These are phyloP conservation scores for Boletus rubropictus DNA, from an alignment of 768 basidiomycete species.

Conservation along the genomic window DNA sequence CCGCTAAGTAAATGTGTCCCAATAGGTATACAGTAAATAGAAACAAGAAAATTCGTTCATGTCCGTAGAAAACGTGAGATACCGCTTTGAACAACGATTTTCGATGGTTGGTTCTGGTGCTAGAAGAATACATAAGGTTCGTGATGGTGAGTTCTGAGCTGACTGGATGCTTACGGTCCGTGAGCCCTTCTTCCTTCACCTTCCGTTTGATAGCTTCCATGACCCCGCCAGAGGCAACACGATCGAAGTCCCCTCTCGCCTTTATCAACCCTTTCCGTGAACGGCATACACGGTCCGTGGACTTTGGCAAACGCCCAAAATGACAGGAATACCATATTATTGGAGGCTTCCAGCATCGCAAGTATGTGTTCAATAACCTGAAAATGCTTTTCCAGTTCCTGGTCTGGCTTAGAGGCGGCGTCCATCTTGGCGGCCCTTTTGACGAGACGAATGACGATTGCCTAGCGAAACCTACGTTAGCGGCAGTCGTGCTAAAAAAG, in stretches of 20 bases:
- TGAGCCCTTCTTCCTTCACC: conserved; percentile 80
- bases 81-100: conserved; percentile 67
- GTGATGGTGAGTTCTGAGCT: not conserved
- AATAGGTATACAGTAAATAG: conserved; percentile 5
- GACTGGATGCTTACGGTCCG: conserved; percentile 61
- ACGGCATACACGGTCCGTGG: conserved; percentile 87
- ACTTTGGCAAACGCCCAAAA: conserved; percentile 92
- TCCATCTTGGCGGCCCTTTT: conserved; percentile 92
- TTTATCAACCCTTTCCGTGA: conserved; percentile 89
- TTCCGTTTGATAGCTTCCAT: conserved; percentile 93
- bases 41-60: conserved; percentile 12
- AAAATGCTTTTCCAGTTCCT: conserved; percentile 78
- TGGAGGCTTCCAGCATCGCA: conserved; percentile 76
- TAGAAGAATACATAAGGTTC: conserved; percentile 26
- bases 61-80: conserved; percentile 70
- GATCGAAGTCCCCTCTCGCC: conserved; percentile 84
- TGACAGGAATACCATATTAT: conserved; percentile 85
- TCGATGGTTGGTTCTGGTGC: conserved; percentile 79
- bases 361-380: conserved; percentile 83
- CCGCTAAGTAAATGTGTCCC: not conserved
- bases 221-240: conserved; percentile 80
- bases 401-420: conserved; percentile 76
- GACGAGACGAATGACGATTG: conserved; percentile 88
- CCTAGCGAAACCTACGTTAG: conserved; percentile 41
- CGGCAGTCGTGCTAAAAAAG: not conserved